phyloP scores from a whole-genome alignment of 768 basidiomycete genomes.

The Tricholoma flavovirens region DNA sequence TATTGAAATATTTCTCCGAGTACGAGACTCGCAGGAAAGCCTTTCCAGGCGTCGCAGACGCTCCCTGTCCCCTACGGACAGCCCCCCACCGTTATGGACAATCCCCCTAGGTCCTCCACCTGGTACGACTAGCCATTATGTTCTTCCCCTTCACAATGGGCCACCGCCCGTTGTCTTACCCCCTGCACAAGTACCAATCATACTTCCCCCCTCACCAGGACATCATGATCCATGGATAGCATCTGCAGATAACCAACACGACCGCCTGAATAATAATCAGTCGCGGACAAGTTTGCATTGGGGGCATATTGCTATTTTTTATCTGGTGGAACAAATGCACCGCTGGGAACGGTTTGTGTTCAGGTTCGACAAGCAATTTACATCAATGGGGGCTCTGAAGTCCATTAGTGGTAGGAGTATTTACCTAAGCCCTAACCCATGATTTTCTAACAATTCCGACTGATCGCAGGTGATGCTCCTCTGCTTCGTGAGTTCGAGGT shows the following conservation, averaged over 20 bases:
- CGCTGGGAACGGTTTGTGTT: slow-evolving; percentile 81
- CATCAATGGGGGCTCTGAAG: slow-evolving; percentile 68
- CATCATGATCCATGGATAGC: slow-evolving; percentile 36
- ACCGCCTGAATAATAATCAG: slow-evolving; percentile 21
- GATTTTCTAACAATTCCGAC: slow-evolving; percentile 1
- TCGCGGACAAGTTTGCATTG: slow-evolving; percentile 57
- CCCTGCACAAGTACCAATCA: slow-evolving; percentile 37
- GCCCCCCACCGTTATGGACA: slow-evolving; percentile 28
- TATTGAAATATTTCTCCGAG: slow-evolving; percentile 72
- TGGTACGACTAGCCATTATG: slow-evolving; percentile 28
- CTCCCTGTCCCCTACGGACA: slow-evolving; percentile 25
- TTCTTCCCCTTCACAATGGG: slow-evolving; percentile 28
- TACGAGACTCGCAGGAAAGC: slow-evolving; percentile 23
- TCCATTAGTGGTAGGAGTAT: slow-evolving; percentile 54
- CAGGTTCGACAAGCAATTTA: slow-evolving; percentile 70
- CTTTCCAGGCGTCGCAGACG: slow-evolving; percentile 23
- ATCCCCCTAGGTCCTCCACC: slow-evolving; percentile 24
- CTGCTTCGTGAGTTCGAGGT: slow-evolving; percentile 73
- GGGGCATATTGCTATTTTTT: slow-evolving; percentile 78
- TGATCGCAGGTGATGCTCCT: slow-evolving; percentile 58
- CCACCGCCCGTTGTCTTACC: slow-evolving; percentile 23
- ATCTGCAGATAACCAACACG: slow-evolving; percentile 17
- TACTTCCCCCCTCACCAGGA: slow-evolving; percentile 41
- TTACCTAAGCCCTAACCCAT: slow-evolving; percentile 3
- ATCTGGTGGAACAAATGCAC: slow-evolving; percentile 74